A percentile compares a stretch with the other conserved stretches of the same genome.
Conservation (phyloP, 2,329 filamentous ascomycete genomes). For the Venturia carpophila region DNA sequence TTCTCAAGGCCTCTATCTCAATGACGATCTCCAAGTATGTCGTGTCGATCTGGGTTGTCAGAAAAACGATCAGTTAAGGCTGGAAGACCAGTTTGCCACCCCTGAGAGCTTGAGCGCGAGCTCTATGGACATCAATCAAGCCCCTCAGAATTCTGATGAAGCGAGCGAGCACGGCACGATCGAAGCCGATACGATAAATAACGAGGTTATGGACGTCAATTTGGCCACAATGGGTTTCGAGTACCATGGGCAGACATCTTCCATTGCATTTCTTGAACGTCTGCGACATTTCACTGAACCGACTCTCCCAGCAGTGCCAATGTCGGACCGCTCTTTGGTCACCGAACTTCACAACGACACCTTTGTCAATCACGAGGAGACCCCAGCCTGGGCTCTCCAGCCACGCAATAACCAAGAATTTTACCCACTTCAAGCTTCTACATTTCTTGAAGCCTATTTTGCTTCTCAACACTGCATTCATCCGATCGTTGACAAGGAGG, state of each 20-base stretch:
- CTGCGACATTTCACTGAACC: conserved; percentile 27
- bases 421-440: conserved; percentile 39
- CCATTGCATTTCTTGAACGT: conserved; percentile 38
- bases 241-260: conserved; percentile 43
- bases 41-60: neutral
- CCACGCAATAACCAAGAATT: conserved; percentile 26
- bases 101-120: conserved; percentile 4
- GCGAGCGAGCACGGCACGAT: conserved; percentile 20
- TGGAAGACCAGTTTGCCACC: neutral
- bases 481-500: conserved; percentile 41
- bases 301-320: neutral
- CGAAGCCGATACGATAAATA: conserved; percentile 20
- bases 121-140: neutral
- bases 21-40: neutral
- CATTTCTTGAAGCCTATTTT: conserved; percentile 43
- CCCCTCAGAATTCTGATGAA: conserved; percentile 8
- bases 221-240: conserved; percentile 40
- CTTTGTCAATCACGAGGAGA: conserved; percentile 29
- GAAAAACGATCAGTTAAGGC: neutral
- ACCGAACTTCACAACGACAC: conserved; percentile 41
- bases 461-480: conserved; percentile 43
- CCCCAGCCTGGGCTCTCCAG: conserved; percentile 18
- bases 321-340: conserved; percentile 34
- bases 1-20: neutral
- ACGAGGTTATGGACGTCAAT: conserved; percentile 37